Percentiles rank a stretch among this genome's conserved stretches.
These are phyloP conservation scores for Lipomyces yamanashiensis DNA, from an alignment of 805 yeast genomes.

Conservation along the genomic window DNA sequence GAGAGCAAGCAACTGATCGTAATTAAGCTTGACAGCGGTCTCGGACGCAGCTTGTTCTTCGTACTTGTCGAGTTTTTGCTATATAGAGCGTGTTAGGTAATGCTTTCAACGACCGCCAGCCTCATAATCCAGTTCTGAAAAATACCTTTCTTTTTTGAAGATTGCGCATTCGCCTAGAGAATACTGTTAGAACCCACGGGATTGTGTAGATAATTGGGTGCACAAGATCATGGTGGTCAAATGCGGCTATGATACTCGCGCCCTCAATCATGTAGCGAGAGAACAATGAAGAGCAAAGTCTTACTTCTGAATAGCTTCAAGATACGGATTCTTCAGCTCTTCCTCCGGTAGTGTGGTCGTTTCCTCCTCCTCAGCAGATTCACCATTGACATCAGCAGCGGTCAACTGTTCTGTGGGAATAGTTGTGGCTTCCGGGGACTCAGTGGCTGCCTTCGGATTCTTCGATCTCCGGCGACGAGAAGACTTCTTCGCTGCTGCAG, in stretches of 20 bases:
- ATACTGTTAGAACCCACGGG: background rate
- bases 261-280: background rate
- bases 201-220: background rate
- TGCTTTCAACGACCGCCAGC: no score
- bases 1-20: constrained; percentile 46
- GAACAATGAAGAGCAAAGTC: background rate
- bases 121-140: background rate
- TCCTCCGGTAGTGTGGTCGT: constrained; percentile 1
- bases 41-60: constrained; percentile 41
- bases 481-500: constrained; percentile 2
- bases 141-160: constrained; percentile 44
- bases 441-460: background rate
- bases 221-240: background rate
- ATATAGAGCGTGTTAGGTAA: background rate
- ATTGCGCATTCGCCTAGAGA: constrained; percentile 45
- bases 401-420: background rate
- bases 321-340: constrained; percentile 26
- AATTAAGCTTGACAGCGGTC: constrained; percentile 42
- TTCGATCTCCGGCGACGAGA: constrained; percentile 17
- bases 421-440: constrained; percentile 6
- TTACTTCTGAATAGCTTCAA: constrained; percentile 30
- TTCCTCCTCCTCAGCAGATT: constrained; percentile 8
- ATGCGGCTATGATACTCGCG: background rate
- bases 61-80: constrained; percentile 43
- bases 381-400: background rate